phyloP scores from a whole-genome alignment of 176 grass and related monocot genomes.

The Rhynchospora pubera region DNA sequence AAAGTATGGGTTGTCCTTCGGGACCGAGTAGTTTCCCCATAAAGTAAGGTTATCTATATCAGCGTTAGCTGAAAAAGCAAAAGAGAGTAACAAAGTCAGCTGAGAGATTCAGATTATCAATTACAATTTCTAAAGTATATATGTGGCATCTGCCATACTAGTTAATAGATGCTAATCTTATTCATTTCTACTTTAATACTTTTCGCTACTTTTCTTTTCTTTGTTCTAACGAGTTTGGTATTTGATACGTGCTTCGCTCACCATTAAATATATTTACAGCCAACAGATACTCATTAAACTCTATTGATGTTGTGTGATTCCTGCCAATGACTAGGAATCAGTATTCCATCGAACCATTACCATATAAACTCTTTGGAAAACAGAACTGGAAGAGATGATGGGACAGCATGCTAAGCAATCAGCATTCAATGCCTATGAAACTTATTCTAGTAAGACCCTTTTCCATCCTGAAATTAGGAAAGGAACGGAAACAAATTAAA shows the following conservation, averaged over 20 bases:
- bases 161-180: background rate
- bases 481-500: no score
- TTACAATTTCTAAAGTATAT: background rate
- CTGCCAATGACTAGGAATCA: background rate
- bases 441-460: background rate
- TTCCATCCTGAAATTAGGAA: background rate
- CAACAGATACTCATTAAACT: no score
- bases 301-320: no score
- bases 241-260: background rate
- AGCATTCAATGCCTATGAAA: background rate
- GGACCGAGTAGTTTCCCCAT: slow-evolving; percentile 73
- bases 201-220: background rate
- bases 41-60: slow-evolving; percentile 35
- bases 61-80: background rate
- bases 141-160: background rate
- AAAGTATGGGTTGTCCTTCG: slow-evolving; percentile 63
- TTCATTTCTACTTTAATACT: background rate
- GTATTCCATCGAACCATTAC: background rate
- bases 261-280: background rate
- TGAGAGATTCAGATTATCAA: background rate
- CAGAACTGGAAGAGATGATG: background rate
- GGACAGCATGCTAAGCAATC: background rate
- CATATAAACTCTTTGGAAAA: background rate
- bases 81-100: slow-evolving; percentile 1
- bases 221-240: background rate